Evolutionary conservation across 768 basidiomycete genomes (phyloP).

Genomic region (Rhodotorula toruloides): DNA sequence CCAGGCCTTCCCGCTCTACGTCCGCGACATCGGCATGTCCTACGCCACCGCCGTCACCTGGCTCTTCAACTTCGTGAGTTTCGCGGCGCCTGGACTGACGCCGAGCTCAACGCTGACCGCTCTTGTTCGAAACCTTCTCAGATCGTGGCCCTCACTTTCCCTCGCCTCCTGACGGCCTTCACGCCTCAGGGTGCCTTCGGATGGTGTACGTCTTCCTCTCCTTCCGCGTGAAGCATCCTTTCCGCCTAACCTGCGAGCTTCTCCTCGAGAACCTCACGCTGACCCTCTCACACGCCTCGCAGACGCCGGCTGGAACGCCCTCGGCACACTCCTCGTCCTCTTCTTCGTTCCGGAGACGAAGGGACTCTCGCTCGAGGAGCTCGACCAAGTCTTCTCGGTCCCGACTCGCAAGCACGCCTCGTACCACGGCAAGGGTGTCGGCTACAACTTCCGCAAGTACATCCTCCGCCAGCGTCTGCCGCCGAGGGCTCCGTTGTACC

Average conservation of each 20-base stretch:
- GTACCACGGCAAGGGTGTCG: slow-evolving; percentile 13
- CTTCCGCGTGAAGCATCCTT: not conserved
- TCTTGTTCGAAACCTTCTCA: slow-evolving; percentile 1
- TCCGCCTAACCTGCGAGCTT: too few species aligned
- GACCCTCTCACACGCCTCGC: too few species aligned
- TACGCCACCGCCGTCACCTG: slow-evolving; percentile 32
- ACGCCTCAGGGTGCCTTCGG: slow-evolving; percentile 36
- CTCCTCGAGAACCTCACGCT: too few species aligned
- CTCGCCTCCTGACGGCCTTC: slow-evolving; percentile 36
- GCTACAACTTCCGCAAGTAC: slow-evolving; percentile 30
- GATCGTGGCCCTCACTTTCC: slow-evolving; percentile 38
- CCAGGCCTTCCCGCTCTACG: slow-evolving; percentile 42
- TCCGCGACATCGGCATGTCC: slow-evolving; percentile 40
- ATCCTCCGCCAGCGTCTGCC: slow-evolving; percentile 32
- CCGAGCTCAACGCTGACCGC: not conserved
- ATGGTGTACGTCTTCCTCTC: slow-evolving; percentile 32
- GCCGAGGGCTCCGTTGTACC: slow-evolving; percentile 21
- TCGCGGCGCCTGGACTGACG: not conserved
- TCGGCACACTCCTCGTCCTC: slow-evolving; percentile 45
- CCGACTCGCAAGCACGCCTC: slow-evolving; percentile 34
- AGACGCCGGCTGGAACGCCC: too few species aligned
- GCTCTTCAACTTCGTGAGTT: slow-evolving; percentile 19
- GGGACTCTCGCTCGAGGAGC: slow-evolving; percentile 44
- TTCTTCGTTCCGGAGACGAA: slow-evolving; percentile 38
- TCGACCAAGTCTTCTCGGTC: slow-evolving; percentile 45